Base-by-base conservation (phyloP, 1,139 yeast genomes). In the Hemisphaericaspora xylanilytica region DNA sequence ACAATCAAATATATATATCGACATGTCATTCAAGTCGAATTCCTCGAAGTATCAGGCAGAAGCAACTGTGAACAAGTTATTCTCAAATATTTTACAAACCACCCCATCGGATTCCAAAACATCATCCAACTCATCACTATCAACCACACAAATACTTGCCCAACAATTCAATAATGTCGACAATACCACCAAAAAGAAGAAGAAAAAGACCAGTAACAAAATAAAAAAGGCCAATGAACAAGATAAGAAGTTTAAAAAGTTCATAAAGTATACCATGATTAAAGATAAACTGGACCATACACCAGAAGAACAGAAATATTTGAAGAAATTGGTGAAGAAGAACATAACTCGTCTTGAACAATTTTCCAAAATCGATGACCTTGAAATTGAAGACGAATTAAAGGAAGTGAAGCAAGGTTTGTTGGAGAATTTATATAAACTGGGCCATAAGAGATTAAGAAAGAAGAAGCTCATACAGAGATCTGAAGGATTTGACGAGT, bases 261-360 rank as follows among this genome's bases (percentile, higher is more conserved):
- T 68, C 39, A 81, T 84, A 13, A 77, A 75, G 47, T 64, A 80
- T 43, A 67, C 73, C 37, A 62, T 78, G 35, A 65, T 80, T 42
- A 67, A 73, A 27, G 55, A 60, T 22, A 50, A 58, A 1, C 61
- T 61, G 9, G 61, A 54, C 2, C 61, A 72, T 40, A 61, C 75
- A 1, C 59, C 56, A 10, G 74, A 68, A 37, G 85, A 80, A 53
- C 50, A 59, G 41, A 68, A 66, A 44, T 75, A 75, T 50, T 56
- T 81, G 45, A 65, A 71, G 39, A 70, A 67, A 47, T 61, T 80
- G 15, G 65, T 79, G 2, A 70, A 65, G 38, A 70, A 63, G 48
- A 82, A 82, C 50, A 65, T 78, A 12, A 59, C 61, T 20, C 65
- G 65, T 22, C 50, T 80, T 29, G 67, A 69, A 37, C 67, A 73